Conservation (phyloP, 192 early-diverging fungal species). For the Backusella macrospora region DNA sequence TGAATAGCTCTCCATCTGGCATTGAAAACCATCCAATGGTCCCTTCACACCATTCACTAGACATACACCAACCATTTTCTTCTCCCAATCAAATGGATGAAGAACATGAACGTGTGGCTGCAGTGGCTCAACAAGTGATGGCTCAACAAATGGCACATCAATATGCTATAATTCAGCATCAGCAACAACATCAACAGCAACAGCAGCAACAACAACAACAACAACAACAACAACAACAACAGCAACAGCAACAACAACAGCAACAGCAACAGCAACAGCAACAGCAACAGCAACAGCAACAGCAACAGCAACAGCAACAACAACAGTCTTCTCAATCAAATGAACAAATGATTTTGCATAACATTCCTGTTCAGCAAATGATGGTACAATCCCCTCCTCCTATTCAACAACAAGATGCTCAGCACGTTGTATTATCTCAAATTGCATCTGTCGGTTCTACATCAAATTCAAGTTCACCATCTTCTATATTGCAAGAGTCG, state of each 20-base stretch:
- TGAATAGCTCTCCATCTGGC: constrained; percentile 15
- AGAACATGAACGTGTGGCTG: constrained; percentile 17
- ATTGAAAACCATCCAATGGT: constrained; percentile 23
- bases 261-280: constrained; percentile 15
- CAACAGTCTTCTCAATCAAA: neutral
- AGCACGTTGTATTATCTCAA: constrained; percentile 18
- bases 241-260: neutral
- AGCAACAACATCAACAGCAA: constrained; percentile 14
- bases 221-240: constrained; percentile 17
- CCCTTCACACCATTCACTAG: constrained; percentile 17
- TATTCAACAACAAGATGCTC: neutral
- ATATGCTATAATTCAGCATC: constrained; percentile 7
- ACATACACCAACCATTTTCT: constrained; percentile 5
- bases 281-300: constrained; percentile 11
- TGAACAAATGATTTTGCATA: neutral
- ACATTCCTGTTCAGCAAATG: neutral
- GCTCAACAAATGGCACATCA: constrained; percentile 15
- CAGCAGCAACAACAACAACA: neutral
- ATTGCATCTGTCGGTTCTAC: constrained; percentile 3
- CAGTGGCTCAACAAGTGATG: constrained; percentile 4
- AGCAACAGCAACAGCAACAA: constrained; percentile 7
- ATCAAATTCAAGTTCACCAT: constrained; percentile 2
- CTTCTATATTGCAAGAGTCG: constrained; percentile 18
- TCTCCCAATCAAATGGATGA: constrained; percentile 18
- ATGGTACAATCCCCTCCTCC: constrained; percentile 19